Percentiles rank a stretch among this genome's conserved stretches.
Evolutionary conservation across 768 basidiomycete species (phyloP).

Genomic region (Cyathus striatus): DNA sequence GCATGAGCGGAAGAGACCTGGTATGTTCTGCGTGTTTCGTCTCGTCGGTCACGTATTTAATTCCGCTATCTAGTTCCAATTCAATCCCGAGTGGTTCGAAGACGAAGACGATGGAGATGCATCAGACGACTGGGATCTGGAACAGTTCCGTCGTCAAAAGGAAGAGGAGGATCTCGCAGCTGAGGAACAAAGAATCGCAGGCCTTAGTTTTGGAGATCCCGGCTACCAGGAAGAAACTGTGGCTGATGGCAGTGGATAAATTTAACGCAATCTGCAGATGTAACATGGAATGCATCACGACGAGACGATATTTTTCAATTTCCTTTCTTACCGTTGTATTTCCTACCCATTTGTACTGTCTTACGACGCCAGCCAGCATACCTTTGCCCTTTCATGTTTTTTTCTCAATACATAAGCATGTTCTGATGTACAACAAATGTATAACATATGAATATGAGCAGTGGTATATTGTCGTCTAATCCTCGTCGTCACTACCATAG

Average conservation of each 20-base stretch:
- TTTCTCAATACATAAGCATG: no score
- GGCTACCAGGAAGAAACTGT: slow-evolving; percentile 21
- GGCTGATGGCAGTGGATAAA: slow-evolving; percentile 23
- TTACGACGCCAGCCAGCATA: no score
- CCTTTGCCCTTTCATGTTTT: no score
- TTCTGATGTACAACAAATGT: no score
- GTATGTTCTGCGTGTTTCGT: slow-evolving; percentile 36
- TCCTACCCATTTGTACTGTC: no score
- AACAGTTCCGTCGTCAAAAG: slow-evolving; percentile 55
- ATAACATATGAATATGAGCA: not conserved
- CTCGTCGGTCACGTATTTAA: not conserved
- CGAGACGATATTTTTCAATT: no score
- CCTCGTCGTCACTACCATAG: slow-evolving; percentile 74
- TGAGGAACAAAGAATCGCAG: slow-evolving; percentile 49
- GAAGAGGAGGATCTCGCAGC: slow-evolving; percentile 54
- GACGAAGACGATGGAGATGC: slow-evolving; percentile 57
- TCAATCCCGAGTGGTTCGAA: slow-evolving; percentile 92
- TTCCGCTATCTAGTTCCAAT: slow-evolving; percentile 65
- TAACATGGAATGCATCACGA: no score
- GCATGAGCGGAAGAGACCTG: slow-evolving; percentile 95
- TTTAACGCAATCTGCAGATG: no score
- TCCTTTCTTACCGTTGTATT: no score
- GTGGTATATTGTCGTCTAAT: slow-evolving; percentile 14
- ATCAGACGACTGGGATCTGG: slow-evolving; percentile 55
- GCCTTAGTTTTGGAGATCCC: slow-evolving; percentile 32